Conservation (phyloP, 768 basidiomycete species). For the Fomitopsis serialis region DNA sequence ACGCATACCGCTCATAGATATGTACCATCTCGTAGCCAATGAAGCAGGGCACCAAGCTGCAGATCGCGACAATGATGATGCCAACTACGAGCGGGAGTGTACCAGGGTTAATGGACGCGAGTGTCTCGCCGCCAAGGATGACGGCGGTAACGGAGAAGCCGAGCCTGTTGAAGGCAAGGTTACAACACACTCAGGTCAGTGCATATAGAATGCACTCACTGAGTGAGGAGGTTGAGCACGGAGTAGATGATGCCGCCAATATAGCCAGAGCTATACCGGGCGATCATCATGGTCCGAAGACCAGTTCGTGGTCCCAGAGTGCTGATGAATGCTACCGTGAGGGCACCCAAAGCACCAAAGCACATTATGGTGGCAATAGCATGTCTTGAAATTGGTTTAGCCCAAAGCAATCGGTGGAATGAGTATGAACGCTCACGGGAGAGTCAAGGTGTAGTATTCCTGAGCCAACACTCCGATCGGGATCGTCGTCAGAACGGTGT, state of each 20-base stretch:
- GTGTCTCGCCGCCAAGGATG: slow-evolving; percentile 50
- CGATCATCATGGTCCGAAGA: slow-evolving; percentile 49
- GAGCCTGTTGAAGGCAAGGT: slow-evolving; percentile 23
- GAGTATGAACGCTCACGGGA: slow-evolving; percentile 28
- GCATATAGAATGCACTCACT: slow-evolving; percentile 11
- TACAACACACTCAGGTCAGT: not conserved
- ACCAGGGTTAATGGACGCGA: slow-evolving; percentile 38
- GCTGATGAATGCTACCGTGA: slow-evolving; percentile 44
- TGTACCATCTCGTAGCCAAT: slow-evolving; percentile 43
- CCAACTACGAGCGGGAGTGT: slow-evolving; percentile 43
- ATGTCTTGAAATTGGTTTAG: slow-evolving; percentile 24
- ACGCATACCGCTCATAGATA: slow-evolving; percentile 50
- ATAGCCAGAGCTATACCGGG: slow-evolving; percentile 44
- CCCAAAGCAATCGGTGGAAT: not conserved
- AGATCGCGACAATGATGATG: slow-evolving; percentile 40
- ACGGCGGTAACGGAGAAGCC: slow-evolving; percentile 44
- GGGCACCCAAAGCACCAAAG: slow-evolving; percentile 39
- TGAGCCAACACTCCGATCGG: slow-evolving; percentile 47
- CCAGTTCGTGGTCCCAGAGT: slow-evolving; percentile 50
- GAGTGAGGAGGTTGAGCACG: slow-evolving; percentile 47
- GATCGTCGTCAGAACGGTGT: slow-evolving; percentile 36
- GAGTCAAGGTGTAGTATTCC: slow-evolving; percentile 42
- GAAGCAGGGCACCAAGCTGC: slow-evolving; percentile 40
- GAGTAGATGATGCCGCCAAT: slow-evolving; percentile 44
- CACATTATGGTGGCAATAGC: slow-evolving; percentile 39